Evolutionary conservation across 2,329 filamentous ascomycete genomes (phyloP), one percentile per base, ranked within the genome.

Genomic region (Sporothrix schenckii): DNA sequence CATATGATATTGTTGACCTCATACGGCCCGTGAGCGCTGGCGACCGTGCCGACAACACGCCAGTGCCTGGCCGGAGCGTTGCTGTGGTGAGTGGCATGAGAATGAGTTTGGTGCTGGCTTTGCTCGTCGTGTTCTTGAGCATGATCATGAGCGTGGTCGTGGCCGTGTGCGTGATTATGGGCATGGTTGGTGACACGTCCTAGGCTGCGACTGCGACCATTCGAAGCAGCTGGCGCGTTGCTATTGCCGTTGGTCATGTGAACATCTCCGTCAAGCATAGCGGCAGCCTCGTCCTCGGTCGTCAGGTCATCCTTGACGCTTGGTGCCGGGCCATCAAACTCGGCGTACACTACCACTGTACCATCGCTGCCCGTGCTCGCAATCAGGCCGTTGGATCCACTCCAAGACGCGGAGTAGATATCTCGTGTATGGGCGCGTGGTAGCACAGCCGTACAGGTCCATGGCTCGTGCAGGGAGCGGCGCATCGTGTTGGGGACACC

Each of bases 1-100:
- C 95, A 99, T 1, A 88, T 89, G 65, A 95, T 86, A 79, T 97
- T 93, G 77, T 99, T 99, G 73, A 98, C 86, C 80, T 99, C 95
- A 77, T 94, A 97, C 2, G 96, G 92, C 0, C 93, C 94, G 78
- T 99, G 95, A 2, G 90, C 92, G 47, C 89, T 90, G 63, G 90
- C 84, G 1, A 91, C 77, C n/a, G 87, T 86, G 0, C 88, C 87
- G 19, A 97, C 77, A 3, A 94, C 80, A 7, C 84, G 83, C 95
- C 95, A 98, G 72, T 87, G 85, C 0, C 44, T 70, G 49, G 52
- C 47, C 4, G 70, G 50, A 5, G 50, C 50, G 19, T 13, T 41
- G 56, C 44, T 63, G 44, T 53, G 56, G 30, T 7, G 41, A 2
- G 10, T 10, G 27, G 34, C 54, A 44, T 44, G 56, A 1, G 44